phyloP scores from a whole-genome alignment of 2,329 filamentous ascomycete species.

The Penicillium sp. region DNA sequence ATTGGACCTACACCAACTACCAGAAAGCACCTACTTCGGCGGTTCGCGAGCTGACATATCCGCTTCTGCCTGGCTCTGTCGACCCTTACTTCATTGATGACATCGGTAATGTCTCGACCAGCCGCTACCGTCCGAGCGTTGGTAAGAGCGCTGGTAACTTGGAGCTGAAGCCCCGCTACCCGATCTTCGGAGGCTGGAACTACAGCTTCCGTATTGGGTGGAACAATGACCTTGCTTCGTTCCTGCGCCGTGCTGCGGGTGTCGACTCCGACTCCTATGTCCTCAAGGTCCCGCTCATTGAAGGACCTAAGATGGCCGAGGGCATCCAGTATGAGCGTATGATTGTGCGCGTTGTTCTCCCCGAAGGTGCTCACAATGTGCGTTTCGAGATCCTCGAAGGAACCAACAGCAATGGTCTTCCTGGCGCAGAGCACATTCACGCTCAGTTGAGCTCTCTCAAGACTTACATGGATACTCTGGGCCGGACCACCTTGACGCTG shows the following conservation, averaged over 20 bases:
- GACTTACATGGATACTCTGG: slow-evolving; percentile 91
- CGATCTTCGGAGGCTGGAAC: slow-evolving; percentile 97
- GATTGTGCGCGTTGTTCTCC: slow-evolving; percentile 76
- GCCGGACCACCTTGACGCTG: slow-evolving; percentile 77
- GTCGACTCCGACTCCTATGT: slow-evolving; percentile 66
- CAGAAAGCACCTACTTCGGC: slow-evolving; percentile 75
- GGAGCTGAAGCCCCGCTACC: slow-evolving; percentile 90
- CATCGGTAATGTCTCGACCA: slow-evolving; percentile 96
- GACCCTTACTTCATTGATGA: slow-evolving; percentile 95
- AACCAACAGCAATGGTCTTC: slow-evolving; percentile 62
- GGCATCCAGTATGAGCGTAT: slow-evolving; percentile 83
- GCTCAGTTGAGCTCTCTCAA: slow-evolving; percentile 65
- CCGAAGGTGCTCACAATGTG: slow-evolving; percentile 73
- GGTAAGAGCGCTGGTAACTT: slow-evolving; percentile 59
- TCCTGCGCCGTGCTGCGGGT: slow-evolving; percentile 61
- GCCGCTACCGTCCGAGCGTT: slow-evolving; percentile 65
- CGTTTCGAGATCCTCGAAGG: slow-evolving; percentile 71
- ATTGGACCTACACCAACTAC: slow-evolving; percentile 70
- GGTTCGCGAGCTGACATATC: slow-evolving; percentile 76
- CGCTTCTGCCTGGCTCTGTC: slow-evolving; percentile 72
- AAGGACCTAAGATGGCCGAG: slow-evolving; percentile 82
- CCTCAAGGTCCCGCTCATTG: slow-evolving; percentile 86
- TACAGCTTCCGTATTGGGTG: slow-evolving; percentile 96
- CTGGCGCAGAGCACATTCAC: slow-evolving; percentile 54
- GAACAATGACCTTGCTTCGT: slow-evolving; percentile 80